A percentile compares a stretch with the other conserved stretches of the same genome.
phyloP scores from a whole-genome alignment of 345 rosid species.

The Rhodomyrtus tomentosa region DNA sequence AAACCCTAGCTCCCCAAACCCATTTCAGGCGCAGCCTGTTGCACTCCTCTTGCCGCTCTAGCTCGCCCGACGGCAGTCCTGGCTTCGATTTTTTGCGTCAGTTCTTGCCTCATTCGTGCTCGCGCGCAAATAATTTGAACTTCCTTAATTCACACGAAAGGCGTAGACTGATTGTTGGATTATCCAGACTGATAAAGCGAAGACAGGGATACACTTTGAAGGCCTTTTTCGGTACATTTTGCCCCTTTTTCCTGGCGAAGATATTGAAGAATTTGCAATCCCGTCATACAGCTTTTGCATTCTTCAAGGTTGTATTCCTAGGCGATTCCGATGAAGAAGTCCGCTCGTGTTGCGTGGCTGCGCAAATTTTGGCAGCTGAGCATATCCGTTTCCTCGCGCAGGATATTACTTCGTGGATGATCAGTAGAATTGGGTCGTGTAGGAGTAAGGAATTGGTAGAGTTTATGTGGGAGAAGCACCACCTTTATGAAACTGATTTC shows the following conservation, averaged over 20 bases:
- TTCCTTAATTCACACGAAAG: conserved; percentile 40
- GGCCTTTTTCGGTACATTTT: conserved; percentile 19
- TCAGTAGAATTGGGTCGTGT: conserved; percentile 32
- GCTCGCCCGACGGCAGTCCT: neutral
- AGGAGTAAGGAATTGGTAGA: conserved; percentile 38
- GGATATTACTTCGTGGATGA: conserved; percentile 47
- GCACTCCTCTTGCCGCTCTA: neutral
- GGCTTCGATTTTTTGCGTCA: conserved; percentile 21
- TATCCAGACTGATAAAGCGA: conserved; percentile 35
- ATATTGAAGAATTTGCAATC: conserved; percentile 30
- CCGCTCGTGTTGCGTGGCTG: conserved; percentile 33
- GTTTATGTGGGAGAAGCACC: conserved; percentile 49
- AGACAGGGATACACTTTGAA: conserved; percentile 14
- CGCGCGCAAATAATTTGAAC: conserved; percentile 4
- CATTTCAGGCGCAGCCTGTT: neutral
- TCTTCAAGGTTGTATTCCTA: conserved; percentile 43
- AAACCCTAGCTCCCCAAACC: neutral
- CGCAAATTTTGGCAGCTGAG: conserved; percentile 37
- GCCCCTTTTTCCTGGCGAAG: conserved; percentile 31
- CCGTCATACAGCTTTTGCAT: conserved; percentile 44
- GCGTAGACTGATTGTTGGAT: conserved; percentile 33
- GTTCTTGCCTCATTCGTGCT: conserved; percentile 24
- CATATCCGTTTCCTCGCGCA: conserved; percentile 41
- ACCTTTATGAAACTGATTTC: conserved; percentile 46
- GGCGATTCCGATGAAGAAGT: conserved; percentile 26